These are phyloP conservation scores for Citrus cavaleriei DNA, from an alignment of 345 rosid species.

Conservation along the genomic window DNA sequence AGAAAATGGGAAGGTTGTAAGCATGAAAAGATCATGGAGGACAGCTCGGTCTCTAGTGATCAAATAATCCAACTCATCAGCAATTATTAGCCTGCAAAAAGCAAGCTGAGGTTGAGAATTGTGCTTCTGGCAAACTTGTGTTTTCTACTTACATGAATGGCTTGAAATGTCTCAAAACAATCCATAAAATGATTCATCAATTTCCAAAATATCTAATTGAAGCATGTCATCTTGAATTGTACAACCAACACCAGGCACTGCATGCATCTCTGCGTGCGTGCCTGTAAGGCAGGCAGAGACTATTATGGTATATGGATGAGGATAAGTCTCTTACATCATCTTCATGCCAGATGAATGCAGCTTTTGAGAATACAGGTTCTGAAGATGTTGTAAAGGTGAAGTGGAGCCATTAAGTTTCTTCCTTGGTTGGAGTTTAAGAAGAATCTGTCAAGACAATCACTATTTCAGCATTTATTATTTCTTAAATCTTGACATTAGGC, in stretches of 20 bases:
- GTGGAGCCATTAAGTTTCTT: conserved; percentile 36
- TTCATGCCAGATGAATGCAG: conserved; percentile 35
- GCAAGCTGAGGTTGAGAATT: conserved; percentile 5
- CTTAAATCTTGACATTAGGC: not conserved
- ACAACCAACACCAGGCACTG: not conserved
- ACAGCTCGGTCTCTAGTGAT: conserved; percentile 80
- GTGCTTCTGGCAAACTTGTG: not conserved
- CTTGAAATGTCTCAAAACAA: not conserved
- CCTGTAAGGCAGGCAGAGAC: not conserved
- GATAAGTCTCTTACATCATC: conserved; percentile 60
- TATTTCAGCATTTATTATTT: conserved; percentile 12
- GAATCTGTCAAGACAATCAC: conserved; percentile 44
- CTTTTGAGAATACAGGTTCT: conserved; percentile 54
- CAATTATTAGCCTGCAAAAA: conserved; percentile 63
- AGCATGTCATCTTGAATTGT: not conserved
- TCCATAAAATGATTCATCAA: not conserved
- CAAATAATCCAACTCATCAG: conserved; percentile 88
- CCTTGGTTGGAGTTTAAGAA: conserved; percentile 32
- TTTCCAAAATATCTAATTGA: not conserved
- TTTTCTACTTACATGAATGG: not conserved
- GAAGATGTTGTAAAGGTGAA: conserved; percentile 61
- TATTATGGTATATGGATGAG: not conserved
- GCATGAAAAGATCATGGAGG: conserved; percentile 93
- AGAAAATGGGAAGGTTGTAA: conserved; percentile 77
- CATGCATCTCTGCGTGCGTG: too few species aligned